Conservation (phyloP, 1,284 basidiomycete genomes). For the Abortiporus biennis region DNA sequence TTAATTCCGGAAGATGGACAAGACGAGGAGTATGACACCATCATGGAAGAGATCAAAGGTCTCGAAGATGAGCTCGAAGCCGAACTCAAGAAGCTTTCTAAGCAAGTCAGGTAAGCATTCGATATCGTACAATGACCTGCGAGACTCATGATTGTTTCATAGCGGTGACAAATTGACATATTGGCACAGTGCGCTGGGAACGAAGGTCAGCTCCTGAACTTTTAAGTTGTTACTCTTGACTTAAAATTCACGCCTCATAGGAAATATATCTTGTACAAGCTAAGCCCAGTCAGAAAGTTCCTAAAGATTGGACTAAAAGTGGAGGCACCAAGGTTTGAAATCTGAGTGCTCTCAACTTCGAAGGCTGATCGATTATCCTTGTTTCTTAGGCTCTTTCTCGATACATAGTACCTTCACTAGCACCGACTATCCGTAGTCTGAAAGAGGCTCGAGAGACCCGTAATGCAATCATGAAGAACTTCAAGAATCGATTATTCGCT, state of each 20-base stretch:
- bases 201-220: slow-evolving; percentile 45
- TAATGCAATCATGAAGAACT: slow-evolving; percentile 72
- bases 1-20: slow-evolving; percentile 76
- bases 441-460: slow-evolving; percentile 92
- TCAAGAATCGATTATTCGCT: slow-evolving; percentile 73
- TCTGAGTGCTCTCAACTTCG: not conserved
- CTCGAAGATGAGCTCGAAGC: slow-evolving; percentile 70
- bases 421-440: slow-evolving; percentile 65
- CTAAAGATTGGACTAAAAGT: slow-evolving; percentile 80
- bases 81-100: slow-evolving; percentile 55
- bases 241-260: slow-evolving; percentile 28
- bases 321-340: slow-evolving; percentile 69
- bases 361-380: slow-evolving; percentile 6
- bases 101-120: slow-evolving; percentile 39
- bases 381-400: slow-evolving; percentile 58
- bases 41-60: slow-evolving; percentile 61
- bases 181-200: slow-evolving; percentile 83
- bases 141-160: slow-evolving; percentile 1
- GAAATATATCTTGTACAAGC: slow-evolving; percentile 88
- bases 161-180: slow-evolving; percentile 46
- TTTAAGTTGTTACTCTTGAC: not conserved
- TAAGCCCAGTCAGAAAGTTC: slow-evolving; percentile 54
- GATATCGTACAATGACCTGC: not conserved
- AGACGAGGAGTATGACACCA: slow-evolving; percentile 76
- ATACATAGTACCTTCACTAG: slow-evolving; percentile 73